Percentiles rank a stretch among this genome's conserved stretches.
phyloP scores from a whole-genome alignment of 2,329 filamentous ascomycete genomes.

The Fusarium miscanthi region DNA sequence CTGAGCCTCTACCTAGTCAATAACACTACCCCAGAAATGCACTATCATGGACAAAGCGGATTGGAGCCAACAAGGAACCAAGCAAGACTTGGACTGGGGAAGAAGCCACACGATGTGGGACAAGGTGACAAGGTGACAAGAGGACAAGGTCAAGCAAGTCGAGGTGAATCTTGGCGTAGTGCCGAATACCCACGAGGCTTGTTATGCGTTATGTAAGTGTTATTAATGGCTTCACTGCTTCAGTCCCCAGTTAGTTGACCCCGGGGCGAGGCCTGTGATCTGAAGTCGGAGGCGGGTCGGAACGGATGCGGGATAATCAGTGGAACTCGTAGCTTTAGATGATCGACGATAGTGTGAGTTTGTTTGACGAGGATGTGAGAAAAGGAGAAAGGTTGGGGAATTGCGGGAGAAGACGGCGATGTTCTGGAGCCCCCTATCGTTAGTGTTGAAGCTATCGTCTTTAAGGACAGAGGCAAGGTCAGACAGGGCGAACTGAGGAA shows the following conservation, averaged over 20 bases:
- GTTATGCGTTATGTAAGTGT: slow-evolving; percentile 21
- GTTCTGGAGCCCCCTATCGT: not conserved
- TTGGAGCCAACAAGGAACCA: not conserved
- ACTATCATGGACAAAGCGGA: not conserved
- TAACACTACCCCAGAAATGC: slow-evolving; percentile 20
- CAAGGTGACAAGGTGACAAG: slow-evolving; percentile 11
- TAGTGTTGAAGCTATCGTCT: not conserved
- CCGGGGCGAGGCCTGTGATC: not conserved
- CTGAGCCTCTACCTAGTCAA: not conserved
- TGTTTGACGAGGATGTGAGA: slow-evolving; percentile 1
- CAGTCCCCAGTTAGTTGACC: not conserved
- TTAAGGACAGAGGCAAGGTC: not conserved
- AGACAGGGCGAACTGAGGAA: not conserved
- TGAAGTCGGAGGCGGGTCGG: slow-evolving; percentile 14
- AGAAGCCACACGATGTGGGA: slow-evolving; percentile 19
- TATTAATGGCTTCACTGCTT: not conserved
- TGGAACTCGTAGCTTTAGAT: not conserved
- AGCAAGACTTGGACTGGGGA: slow-evolving; percentile 2
- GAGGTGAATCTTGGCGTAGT: slow-evolving; percentile 23
- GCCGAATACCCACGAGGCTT: slow-evolving; percentile 19
- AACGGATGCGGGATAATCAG: slow-evolving; percentile 7
- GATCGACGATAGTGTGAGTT: slow-evolving; percentile 7
- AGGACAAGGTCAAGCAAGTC: not conserved
- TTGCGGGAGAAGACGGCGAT: slow-evolving; percentile 9
- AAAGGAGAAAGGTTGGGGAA: not conserved